Evolutionary conservation across 1,284 basidiomycete species (phyloP).

Genomic region (Apiotrichum akiyoshidainum): DNA sequence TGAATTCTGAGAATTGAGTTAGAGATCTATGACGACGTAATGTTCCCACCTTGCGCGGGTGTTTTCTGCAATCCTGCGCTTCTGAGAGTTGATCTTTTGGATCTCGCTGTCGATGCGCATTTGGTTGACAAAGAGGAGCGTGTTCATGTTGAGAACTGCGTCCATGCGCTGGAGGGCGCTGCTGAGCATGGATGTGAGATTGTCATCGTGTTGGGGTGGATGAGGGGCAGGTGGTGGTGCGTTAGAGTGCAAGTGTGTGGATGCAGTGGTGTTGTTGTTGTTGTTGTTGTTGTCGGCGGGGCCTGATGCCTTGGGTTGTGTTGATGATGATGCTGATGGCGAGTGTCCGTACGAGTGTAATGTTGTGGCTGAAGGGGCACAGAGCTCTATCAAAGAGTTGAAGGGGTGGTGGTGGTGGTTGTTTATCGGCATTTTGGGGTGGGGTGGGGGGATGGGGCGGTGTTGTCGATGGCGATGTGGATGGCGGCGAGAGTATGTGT

Average conservation of each 20-base stretch:
- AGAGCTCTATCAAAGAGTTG: no score
- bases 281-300: no score
- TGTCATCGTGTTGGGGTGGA: not conserved
- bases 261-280: no score
- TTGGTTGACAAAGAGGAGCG: conserved; percentile 5
- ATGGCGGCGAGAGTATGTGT: no score
- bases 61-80: not conserved
- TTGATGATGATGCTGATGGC: no score
- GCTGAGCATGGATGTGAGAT: not conserved
- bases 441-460: no score
- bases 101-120: conserved; percentile 4
- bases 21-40: not conserved
- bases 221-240: not conserved
- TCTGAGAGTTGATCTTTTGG: not conserved
- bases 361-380: no score
- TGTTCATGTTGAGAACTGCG: conserved; percentile 5
- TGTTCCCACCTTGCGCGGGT: conserved; percentile 2
- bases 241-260: not conserved
- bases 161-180: conserved; percentile 1
- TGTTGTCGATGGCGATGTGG: no score
- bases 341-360: no score
- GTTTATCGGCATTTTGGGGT: no score
- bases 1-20: not conserved
- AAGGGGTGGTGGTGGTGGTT: no score
- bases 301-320: no score